These are phyloP conservation scores for Rhododendron kiyosumense DNA, from an alignment of 148 eudicot genomes.

Conservation along the genomic window DNA sequence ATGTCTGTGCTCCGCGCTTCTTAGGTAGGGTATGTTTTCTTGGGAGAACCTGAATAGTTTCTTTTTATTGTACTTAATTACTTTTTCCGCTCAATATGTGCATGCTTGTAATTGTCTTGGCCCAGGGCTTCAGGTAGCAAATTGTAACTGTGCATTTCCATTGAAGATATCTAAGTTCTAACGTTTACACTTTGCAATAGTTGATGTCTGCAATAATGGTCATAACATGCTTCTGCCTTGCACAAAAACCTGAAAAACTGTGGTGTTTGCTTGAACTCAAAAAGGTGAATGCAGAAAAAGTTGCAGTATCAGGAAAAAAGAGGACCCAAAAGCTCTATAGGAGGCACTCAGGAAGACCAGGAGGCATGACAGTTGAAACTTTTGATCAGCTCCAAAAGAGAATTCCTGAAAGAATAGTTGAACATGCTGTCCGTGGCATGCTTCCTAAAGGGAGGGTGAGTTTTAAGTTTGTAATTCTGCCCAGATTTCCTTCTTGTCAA, in stretches of 20 bases:
- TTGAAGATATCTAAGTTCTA: not conserved
- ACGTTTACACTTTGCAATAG: not conserved
- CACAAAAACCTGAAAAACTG: slow-evolving; percentile 5
- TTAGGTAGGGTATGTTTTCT: not conserved
- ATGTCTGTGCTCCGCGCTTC: not conserved
- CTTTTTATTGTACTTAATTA: not conserved
- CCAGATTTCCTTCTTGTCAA: not conserved
- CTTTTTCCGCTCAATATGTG: not conserved
- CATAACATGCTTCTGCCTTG: not conserved
- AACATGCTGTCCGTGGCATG: slow-evolving; percentile 99
- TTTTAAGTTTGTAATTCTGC: slow-evolving; percentile 6
- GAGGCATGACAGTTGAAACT: slow-evolving; percentile 97
- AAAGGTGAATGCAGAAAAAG: slow-evolving; percentile 89
- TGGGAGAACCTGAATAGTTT: not conserved
- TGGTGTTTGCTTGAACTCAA: slow-evolving; percentile 14
- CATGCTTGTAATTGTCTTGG: not conserved
- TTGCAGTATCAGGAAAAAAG: slow-evolving; percentile 93
- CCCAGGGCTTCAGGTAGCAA: not conserved
- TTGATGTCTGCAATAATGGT: not conserved
- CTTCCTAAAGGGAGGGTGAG: slow-evolving; percentile 96
- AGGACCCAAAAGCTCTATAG: slow-evolving; percentile 81
- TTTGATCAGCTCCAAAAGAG: slow-evolving; percentile 94
- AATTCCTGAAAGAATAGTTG: slow-evolving; percentile 95
- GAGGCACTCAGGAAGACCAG: slow-evolving; percentile 98
- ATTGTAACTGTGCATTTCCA: not conserved